Evolutionary conservation across 805 yeast genomes (phyloP).

Genomic region (Zygoascus tannicola): DNA sequence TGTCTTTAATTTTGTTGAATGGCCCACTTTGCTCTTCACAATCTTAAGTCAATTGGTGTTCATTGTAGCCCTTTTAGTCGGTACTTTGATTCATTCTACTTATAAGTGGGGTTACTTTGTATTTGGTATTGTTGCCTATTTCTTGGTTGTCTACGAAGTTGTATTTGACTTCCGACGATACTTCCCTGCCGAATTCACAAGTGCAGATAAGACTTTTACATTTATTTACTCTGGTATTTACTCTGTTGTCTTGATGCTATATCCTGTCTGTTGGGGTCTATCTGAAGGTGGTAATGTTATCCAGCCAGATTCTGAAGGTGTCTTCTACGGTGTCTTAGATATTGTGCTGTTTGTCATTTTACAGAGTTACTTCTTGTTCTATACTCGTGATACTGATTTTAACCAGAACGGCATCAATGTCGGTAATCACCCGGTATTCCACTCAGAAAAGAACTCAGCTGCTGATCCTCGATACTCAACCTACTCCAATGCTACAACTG

Average conservation of each 20-base stretch:
- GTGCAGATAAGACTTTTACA: constrained; percentile 5
- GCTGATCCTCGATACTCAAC: constrained; percentile 4
- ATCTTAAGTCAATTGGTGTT: constrained; percentile 36
- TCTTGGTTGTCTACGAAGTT: constrained; percentile 19
- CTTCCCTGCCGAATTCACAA: constrained; percentile 13
- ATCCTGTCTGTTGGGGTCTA: constrained; percentile 45
- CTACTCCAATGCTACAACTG: constrained; percentile 13
- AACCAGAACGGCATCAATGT: constrained; percentile 17
- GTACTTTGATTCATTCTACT: constrained; percentile 42
- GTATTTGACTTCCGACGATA: constrained; percentile 17
- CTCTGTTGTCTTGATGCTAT: constrained; percentile 40
- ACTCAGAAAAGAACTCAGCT: constrained; percentile 14
- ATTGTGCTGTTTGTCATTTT: constrained; percentile 33
- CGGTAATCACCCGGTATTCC: constrained; percentile 15
- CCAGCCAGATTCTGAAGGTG: constrained; percentile 49
- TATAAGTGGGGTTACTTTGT: constrained; percentile 66
- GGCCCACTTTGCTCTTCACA: constrained; percentile 28
- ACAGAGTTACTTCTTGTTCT: constrained; percentile 16
- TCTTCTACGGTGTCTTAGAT: constrained; percentile 52
- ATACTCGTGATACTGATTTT: constrained; percentile 16
- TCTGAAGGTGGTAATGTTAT: constrained; percentile 57
- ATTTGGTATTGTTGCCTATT: constrained; percentile 41
- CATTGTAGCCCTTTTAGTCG: constrained; percentile 48
- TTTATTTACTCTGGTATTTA: constrained; percentile 8
- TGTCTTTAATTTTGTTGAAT: constrained; percentile 25